These are phyloP conservation scores for Thozetella sp. DNA, from an alignment of 495 filamentous ascomycete species.

Conservation along the genomic window DNA sequence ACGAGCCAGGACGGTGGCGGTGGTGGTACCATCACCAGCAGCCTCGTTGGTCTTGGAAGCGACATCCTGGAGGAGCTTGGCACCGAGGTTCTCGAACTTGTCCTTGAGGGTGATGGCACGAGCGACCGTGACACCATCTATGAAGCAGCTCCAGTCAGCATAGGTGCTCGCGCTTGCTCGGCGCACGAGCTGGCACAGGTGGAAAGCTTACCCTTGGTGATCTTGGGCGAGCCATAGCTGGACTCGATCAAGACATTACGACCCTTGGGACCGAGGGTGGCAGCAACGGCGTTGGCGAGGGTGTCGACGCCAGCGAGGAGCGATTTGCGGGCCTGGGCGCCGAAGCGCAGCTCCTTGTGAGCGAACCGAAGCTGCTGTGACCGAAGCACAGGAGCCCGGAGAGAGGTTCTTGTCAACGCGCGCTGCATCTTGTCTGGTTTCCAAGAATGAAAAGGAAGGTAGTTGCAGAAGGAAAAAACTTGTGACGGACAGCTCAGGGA, in stretches of 20 bases:
- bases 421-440: conserved; percentile 42
- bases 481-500: conserved; percentile 9
- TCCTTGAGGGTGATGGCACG: conserved; percentile 92
- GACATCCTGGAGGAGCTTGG: conserved; percentile 93
- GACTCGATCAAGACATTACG: conserved; percentile 98
- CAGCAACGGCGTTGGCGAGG: conserved; percentile 92
- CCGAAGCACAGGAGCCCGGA: conserved; percentile 63
- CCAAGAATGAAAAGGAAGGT: conserved; percentile 10
- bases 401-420: conserved; percentile 59
- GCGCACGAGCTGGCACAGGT: no score
- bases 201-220: conserved; percentile 84
- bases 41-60: conserved; percentile 99
- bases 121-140: conserved; percentile 94
- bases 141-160: conserved; percentile 17
- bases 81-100: conserved; percentile 99
- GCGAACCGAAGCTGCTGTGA: conserved; percentile 89
- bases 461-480: conserved; percentile 10
- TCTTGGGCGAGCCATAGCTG: conserved; percentile 96
- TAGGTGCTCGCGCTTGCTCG: no score
- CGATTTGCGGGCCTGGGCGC: conserved; percentile 87
- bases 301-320: conserved; percentile 96
- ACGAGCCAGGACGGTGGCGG: conserved; percentile 93
- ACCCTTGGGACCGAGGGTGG: conserved; percentile 96
- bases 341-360: conserved; percentile 99
- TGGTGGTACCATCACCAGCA: conserved; percentile 97